Conservation (phyloP, 148 eudicot species). For the Fagopyrum homotropicum region DNA sequence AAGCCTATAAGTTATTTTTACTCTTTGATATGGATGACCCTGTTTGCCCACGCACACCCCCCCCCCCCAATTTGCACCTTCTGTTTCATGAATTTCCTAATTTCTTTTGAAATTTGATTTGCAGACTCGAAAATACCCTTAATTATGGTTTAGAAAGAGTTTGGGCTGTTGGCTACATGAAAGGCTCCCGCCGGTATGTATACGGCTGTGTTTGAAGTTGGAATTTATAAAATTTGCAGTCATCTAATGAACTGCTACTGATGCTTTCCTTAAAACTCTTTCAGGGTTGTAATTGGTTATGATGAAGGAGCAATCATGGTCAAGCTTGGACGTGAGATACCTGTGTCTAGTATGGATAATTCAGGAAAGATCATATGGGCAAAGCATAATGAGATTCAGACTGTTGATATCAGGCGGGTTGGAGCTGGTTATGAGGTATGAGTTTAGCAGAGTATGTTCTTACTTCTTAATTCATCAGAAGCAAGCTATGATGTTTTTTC, state of each 20-base stretch:
- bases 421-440: constrained; percentile 90
- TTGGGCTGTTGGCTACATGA: constrained; percentile 87
- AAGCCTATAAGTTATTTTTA: neutral
- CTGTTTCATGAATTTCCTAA: neutral
- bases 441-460: neutral
- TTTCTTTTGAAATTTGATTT: neutral
- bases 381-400: constrained; percentile 92
- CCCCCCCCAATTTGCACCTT: neutral
- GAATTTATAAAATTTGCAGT: neutral
- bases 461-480: too few relatives aligned
- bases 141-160: constrained; percentile 91
- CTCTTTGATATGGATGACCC: neutral
- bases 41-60: neutral
- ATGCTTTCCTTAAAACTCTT: constrained; percentile 7
- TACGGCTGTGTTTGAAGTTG: neutral
- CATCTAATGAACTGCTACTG: neutral
- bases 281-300: constrained; percentile 78
- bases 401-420: constrained; percentile 82
- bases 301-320: constrained; percentile 94
- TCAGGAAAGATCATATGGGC: constrained; percentile 96
- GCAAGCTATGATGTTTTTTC: neutral
- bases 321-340: constrained; percentile 88
- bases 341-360: constrained; percentile 95
- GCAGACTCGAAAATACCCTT: constrained; percentile 86
- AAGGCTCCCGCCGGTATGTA: constrained; percentile 74